These are phyloP conservation scores for Vigna reflexopilosa DNA, from an alignment of 306 rosid genomes.

Conservation along the genomic window DNA sequence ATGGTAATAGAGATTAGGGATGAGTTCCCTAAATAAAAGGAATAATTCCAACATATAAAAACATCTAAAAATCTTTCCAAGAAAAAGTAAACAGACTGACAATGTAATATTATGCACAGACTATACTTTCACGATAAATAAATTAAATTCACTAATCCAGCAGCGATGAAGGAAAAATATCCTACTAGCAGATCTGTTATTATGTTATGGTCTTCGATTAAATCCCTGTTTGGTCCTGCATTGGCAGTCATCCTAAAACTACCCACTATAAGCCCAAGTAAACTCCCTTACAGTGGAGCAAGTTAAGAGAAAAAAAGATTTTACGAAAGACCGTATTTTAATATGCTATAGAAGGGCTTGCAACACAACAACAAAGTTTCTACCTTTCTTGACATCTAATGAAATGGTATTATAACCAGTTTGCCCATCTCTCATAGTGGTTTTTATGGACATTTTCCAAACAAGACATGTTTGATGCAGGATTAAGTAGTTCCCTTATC, in stretches of 20 bases:
- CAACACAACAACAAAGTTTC: too few species aligned
- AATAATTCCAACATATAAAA: constrained; percentile 35
- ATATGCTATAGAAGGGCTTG: not conserved
- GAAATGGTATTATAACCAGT: not conserved
- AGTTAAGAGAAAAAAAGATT: not conserved
- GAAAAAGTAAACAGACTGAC: not conserved
- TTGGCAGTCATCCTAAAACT: not conserved
- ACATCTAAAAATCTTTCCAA: not conserved
- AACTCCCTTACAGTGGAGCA: not conserved
- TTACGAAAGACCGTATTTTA: not conserved
- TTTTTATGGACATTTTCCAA: not conserved
- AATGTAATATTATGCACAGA: not conserved
- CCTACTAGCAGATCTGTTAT: not conserved
- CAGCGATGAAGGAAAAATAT: not conserved
- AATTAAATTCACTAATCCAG: constrained; percentile 10
- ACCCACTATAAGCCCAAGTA: not conserved
- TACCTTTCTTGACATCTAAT: not conserved
- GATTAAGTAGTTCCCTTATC: constrained; percentile 9
- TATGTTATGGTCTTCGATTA: not conserved
- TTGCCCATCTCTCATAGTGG: not conserved
- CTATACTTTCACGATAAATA: not conserved
- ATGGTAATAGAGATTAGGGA: constrained; percentile 28
- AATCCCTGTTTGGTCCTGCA: not conserved
- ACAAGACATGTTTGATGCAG: not conserved
- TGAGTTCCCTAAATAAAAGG: constrained; percentile 3